Evolutionary conservation across 1,284 basidiomycete species (phyloP).

Genomic region (Pseudozyma flocculosa): DNA sequence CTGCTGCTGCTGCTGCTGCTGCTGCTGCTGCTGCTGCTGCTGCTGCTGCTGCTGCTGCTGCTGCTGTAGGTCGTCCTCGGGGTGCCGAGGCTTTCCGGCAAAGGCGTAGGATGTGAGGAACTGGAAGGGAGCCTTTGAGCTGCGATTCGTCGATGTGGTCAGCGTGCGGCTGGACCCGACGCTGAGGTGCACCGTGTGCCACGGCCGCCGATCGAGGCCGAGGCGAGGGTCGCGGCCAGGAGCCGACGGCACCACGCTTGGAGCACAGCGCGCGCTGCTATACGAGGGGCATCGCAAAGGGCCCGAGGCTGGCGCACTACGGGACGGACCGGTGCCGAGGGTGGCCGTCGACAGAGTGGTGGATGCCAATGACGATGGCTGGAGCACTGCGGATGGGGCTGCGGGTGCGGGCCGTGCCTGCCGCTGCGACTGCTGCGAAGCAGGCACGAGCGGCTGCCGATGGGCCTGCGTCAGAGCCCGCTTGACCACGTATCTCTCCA

Average conservation of each 20-base stretch:
- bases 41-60: not conserved
- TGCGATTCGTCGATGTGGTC: not conserved
- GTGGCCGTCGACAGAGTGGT: no score
- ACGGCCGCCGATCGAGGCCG: no score
- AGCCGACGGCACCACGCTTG: no score
- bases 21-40: not conserved
- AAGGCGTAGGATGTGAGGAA: conserved; percentile 76
- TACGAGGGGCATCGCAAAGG: no score
- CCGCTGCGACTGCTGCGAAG: not conserved
- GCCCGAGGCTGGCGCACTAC: no score
- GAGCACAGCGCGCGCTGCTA: no score
- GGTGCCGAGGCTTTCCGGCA: conserved; percentile 68
- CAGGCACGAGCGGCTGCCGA: not conserved
- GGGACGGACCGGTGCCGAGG: no score
- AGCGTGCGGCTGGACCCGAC: not conserved
- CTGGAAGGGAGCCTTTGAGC: conserved; percentile 61
- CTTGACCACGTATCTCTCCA: not conserved
- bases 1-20: not conserved
- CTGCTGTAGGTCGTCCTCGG: conserved; percentile 16
- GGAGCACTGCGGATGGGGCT: not conserved
- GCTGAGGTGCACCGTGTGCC: no score
- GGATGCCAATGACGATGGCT: no score
- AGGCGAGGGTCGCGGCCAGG: not conserved
- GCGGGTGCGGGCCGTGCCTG: not conserved
- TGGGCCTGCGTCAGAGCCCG: not conserved